A percentile compares a stretch with the other conserved stretches of the same genome.
Conservation (phyloP, 2,329 filamentous ascomycete genomes). For the Fusarium luffae region DNA sequence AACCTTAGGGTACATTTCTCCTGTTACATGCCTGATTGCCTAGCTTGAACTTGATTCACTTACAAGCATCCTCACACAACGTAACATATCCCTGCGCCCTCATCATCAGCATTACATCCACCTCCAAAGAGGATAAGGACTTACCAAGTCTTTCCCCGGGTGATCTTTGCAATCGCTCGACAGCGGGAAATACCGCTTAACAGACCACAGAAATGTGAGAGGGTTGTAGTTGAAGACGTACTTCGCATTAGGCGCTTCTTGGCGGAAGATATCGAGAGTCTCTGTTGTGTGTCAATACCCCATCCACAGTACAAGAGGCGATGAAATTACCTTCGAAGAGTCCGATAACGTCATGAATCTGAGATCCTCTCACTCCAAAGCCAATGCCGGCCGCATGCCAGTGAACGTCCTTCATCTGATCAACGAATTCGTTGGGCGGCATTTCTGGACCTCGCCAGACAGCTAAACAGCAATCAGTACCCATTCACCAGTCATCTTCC, state of each 20-base stretch:
- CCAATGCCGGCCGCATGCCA: slow-evolving; percentile 13
- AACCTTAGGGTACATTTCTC: too few relatives aligned
- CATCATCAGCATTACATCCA: too few relatives aligned
- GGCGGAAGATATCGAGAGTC: slow-evolving; percentile 9
- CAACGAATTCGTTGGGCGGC: not conserved
- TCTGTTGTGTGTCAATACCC: rapidly evolving
- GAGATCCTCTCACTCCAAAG: slow-evolving; percentile 8
- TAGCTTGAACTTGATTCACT: too few relatives aligned
- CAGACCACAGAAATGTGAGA: slow-evolving; percentile 7
- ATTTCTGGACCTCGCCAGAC: slow-evolving; percentile 14
- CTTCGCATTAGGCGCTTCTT: not conserved
- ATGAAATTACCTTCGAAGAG: slow-evolving; percentile 2
- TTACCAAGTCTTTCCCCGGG: slow-evolving; percentile 5
- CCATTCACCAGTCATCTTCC: rapidly evolving
- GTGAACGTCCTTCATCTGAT: not conserved
- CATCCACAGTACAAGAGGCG: rapidly evolving
- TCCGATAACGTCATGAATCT: not conserved
- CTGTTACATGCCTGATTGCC: too few relatives aligned
- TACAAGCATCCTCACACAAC: not conserved
- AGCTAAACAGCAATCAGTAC: not conserved
- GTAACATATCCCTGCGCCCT: too few relatives aligned
- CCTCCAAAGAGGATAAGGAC: too few relatives aligned
- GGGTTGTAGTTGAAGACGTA: slow-evolving; percentile 22
- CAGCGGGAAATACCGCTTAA: slow-evolving; percentile 1
- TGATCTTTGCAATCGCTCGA: not conserved